A percentile compares a stretch with the other conserved stretches of the same genome.
phyloP scores from a whole-genome alignment of 1,284 basidiomycete genomes.

The Pascua sp. region DNA sequence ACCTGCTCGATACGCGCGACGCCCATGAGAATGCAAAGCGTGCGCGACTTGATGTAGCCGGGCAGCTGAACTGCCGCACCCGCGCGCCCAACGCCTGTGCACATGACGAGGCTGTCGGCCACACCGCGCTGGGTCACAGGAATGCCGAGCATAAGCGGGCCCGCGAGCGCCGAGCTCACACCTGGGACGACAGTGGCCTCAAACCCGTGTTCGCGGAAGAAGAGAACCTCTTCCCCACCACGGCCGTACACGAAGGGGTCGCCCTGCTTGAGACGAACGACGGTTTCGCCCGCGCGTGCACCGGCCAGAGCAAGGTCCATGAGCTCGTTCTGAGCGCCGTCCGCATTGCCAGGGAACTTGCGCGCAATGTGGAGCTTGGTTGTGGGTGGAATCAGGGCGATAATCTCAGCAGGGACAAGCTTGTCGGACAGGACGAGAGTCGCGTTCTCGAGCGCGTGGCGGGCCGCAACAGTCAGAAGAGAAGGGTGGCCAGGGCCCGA shows the following conservation, averaged over 20 bases:
- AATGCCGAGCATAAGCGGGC: constrained; percentile 81
- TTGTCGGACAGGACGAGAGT: constrained; percentile 92
- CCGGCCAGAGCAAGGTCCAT: constrained; percentile 85
- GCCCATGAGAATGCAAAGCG: constrained; percentile 87
- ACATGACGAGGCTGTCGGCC: constrained; percentile 80
- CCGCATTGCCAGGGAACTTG: constrained; percentile 97
- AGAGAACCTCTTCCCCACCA: constrained; percentile 89
- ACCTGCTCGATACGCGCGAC: constrained; percentile 78
- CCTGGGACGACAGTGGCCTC: constrained; percentile 84
- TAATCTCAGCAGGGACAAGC: constrained; percentile 86
- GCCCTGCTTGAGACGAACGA: constrained; percentile 94
- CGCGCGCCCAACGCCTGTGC: constrained; percentile 85
- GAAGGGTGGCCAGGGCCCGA: constrained; percentile 93
- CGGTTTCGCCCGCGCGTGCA: constrained; percentile 71
- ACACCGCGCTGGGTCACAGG: constrained; percentile 94
- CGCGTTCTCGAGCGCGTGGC: constrained; percentile 70
- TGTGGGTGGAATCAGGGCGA: constrained; percentile 73
- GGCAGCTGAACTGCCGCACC: constrained; percentile 82
- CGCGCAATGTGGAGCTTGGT: constrained; percentile 71
- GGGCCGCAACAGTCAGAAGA: constrained; percentile 82
- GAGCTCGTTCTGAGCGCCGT: constrained; percentile 88
- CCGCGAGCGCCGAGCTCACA: constrained; percentile 81
- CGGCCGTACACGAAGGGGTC: constrained; percentile 94
- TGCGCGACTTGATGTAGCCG: constrained; percentile 76
- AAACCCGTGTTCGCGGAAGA: constrained; percentile 79